These are phyloP conservation scores for Leccinum broughii DNA, from an alignment of 768 basidiomycete species.

Conservation along the genomic window DNA sequence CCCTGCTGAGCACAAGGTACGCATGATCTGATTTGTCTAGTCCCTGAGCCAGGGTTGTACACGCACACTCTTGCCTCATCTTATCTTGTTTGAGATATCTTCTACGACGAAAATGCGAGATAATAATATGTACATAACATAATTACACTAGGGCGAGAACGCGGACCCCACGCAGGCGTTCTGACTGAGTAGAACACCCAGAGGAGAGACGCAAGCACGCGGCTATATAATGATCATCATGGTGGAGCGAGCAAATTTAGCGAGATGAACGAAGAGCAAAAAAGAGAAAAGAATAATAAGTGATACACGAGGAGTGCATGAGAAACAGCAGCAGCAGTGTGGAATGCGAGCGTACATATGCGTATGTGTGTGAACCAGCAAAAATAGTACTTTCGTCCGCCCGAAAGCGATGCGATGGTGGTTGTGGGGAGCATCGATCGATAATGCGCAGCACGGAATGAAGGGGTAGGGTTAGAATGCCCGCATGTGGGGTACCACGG, in stretches of 20 bases:
- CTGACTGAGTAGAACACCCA: constrained; percentile 4
- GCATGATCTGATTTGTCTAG: no score
- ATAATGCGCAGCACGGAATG: constrained; percentile 5
- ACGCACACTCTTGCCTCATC: no score
- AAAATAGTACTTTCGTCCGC: not conserved
- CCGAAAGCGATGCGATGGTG: not conserved
- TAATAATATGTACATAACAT: not conserved
- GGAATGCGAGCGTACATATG: constrained; percentile 8
- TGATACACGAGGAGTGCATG: constrained; percentile 11
- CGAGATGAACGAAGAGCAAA: not conserved
- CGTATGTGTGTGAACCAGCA: not conserved
- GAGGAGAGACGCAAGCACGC: not conserved
- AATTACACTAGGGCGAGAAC: not conserved
- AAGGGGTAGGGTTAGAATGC: constrained; percentile 12
- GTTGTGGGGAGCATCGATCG: constrained; percentile 11
- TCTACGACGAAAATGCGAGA: not conserved
- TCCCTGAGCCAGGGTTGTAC: no score
- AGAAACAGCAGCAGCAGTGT: constrained; percentile 4
- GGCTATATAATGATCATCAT: not conserved
- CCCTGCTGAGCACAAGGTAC: constrained; percentile 66
- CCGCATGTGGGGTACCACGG: constrained; percentile 1
- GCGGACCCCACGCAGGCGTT: not conserved
- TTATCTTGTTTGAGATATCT: no score
- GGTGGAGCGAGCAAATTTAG: not conserved
- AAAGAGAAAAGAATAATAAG: not conserved